A percentile compares a stretch with the other conserved stretches of the same genome.
These are phyloP conservation scores for Diddensiella caesifluorescens DNA, from an alignment of 805 yeast genomes.

Conservation along the genomic window DNA sequence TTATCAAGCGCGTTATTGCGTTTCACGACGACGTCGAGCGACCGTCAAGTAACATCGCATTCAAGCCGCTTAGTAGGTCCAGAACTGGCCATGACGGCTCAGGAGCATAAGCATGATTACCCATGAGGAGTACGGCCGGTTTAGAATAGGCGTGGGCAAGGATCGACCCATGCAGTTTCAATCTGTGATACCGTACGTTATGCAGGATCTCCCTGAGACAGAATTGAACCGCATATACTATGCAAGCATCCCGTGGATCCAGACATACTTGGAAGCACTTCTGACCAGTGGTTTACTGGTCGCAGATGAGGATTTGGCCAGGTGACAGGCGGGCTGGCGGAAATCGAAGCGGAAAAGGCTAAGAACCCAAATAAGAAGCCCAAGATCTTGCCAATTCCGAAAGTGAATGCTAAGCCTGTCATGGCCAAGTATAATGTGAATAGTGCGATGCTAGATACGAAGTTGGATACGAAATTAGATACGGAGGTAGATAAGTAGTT, in stretches of 20 bases:
- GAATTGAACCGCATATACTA: neutral
- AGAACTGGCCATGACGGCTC: slow-evolving; percentile 79
- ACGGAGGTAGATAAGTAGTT: neutral
- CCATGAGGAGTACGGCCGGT: slow-evolving; percentile 30
- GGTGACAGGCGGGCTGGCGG: too few species aligned
- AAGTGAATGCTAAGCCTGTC: slow-evolving; percentile 13
- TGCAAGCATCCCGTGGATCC: neutral
- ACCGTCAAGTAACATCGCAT: slow-evolving; percentile 65
- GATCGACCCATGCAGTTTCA: too few species aligned
- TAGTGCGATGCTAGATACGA: neutral
- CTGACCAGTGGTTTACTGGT: neutral
- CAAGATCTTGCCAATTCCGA: slow-evolving; percentile 18
- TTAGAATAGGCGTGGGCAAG: slow-evolving; percentile 74
- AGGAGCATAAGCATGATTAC: slow-evolving; percentile 48
- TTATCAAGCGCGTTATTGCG: too few species aligned
- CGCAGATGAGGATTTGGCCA: too few species aligned
- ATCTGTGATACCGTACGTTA: slow-evolving; percentile 22
- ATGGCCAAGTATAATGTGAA: slow-evolving; percentile 2
- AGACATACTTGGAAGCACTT: neutral
- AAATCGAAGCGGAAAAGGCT: too few species aligned
- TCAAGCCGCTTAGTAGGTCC: slow-evolving; percentile 55
- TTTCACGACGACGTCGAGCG: too few species aligned
- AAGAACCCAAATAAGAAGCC: too few species aligned
- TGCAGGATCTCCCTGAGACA: neutral
- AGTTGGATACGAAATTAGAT: neutral